phyloP scores from a whole-genome alignment of 305 asterid species.

The Euphrasia arctica region DNA sequence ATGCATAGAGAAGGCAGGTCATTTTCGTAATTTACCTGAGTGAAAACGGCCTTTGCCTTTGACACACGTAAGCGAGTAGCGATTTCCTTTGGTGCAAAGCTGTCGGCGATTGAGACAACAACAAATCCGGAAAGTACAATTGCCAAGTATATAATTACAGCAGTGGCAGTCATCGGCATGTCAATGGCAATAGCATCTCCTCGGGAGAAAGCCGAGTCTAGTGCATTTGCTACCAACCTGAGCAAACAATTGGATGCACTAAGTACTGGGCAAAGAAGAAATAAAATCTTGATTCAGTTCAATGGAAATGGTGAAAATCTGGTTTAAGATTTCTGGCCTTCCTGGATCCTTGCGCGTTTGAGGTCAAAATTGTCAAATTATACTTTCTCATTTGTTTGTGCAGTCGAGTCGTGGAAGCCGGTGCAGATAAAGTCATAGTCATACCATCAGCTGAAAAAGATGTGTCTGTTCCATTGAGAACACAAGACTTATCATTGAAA shows the following conservation, averaged over 20 bases:
- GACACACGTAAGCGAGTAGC: constrained; percentile 79
- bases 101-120: constrained; percentile 96
- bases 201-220: constrained; percentile 57
- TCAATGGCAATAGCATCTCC: constrained; percentile 94
- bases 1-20: constrained; percentile 4
- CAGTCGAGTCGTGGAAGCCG: constrained; percentile 89
- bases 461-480: constrained; percentile 56
- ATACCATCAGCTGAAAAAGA: constrained; percentile 75
- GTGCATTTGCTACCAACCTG: constrained; percentile 93
- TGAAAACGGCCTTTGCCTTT: constrained; percentile 79
- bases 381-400: constrained; percentile 11
- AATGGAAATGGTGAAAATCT: background rate
- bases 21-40: constrained; percentile 53
- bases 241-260: background rate
- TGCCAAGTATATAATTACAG: constrained; percentile 82
- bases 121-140: constrained; percentile 73
- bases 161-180: constrained; percentile 91
- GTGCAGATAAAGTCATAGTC: constrained; percentile 60
- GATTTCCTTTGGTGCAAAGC: constrained; percentile 93
- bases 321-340: too few species aligned
- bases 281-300: constrained; percentile 1
- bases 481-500: constrained; percentile 69
- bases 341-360: too few species aligned
- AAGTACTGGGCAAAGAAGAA: too few species aligned
- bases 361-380: too few species aligned